Evolutionary conservation across 352 stramenopile species (phyloP).

Genomic region (Phytophthora pluvialis): DNA sequence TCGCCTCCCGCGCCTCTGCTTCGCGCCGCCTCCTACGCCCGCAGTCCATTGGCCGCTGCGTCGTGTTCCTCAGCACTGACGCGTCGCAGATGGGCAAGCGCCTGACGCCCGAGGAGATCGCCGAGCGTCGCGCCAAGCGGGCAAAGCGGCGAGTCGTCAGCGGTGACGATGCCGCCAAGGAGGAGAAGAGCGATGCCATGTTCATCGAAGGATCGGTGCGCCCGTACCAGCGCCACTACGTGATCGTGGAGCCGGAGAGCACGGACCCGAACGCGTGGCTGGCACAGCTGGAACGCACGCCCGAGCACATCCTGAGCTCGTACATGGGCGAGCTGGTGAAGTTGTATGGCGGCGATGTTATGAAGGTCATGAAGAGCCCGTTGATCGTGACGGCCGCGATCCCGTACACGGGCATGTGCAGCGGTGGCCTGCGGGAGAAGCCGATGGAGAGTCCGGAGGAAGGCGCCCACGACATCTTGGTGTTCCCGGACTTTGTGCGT

Average conservation of each 20-base stretch:
- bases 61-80: constrained; percentile 24
- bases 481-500: constrained; percentile 75
- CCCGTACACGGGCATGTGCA: constrained; percentile 40
- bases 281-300: constrained; percentile 72
- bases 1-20: constrained; percentile 3
- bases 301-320: constrained; percentile 58
- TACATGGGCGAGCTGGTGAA: constrained; percentile 40
- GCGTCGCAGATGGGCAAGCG: constrained; percentile 30
- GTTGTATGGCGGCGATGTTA: constrained; percentile 37
- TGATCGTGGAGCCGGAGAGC: constrained; percentile 57
- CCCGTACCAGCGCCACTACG: constrained; percentile 61
- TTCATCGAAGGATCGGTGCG: constrained; percentile 68
- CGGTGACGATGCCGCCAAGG: constrained; percentile 6
- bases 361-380: constrained; percentile 48
- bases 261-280: constrained; percentile 58
- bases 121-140: constrained; percentile 40
- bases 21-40: constrained; percentile 2
- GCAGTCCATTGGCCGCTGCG: constrained; percentile 7
- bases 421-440: background rate
- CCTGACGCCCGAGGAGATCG: constrained; percentile 38
- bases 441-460: constrained; percentile 11
- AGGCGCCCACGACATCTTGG: constrained; percentile 60
- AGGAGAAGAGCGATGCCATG: constrained; percentile 31
- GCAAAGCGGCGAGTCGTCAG: constrained; percentile 18
- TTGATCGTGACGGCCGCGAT: constrained; percentile 62